Conservation (phyloP, 768 basidiomycete genomes). For the Boletus pseudopeckii region DNA sequence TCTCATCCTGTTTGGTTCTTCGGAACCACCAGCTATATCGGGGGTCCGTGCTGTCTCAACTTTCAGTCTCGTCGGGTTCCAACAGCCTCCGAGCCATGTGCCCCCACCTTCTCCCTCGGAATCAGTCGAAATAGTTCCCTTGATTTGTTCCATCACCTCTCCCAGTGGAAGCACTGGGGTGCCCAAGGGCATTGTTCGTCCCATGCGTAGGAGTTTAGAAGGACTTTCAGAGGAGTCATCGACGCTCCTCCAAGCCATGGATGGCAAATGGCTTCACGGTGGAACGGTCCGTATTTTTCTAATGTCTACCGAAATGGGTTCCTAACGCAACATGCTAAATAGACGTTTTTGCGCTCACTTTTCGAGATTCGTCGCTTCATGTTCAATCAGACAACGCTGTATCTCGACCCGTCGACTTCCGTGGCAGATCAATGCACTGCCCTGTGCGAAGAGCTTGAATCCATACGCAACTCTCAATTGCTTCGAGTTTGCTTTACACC, state of each 20-base stretch:
- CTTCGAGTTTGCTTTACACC: constrained; percentile 31
- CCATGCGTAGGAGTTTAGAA: constrained; percentile 22
- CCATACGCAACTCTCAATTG: constrained; percentile 15
- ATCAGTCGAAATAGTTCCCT: too few species aligned
- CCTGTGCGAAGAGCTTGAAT: too few species aligned
- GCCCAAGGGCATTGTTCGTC: constrained; percentile 33
- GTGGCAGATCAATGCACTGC: too few species aligned
- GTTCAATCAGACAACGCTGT: constrained; percentile 32
- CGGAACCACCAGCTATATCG: constrained; percentile 8
- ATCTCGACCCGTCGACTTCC: constrained; percentile 27
- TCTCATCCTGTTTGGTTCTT: constrained; percentile 22
- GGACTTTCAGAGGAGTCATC: constrained; percentile 29
- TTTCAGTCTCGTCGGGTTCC: constrained; percentile 6
- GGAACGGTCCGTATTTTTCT: constrained; percentile 23
- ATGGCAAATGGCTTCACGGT: constrained; percentile 33
- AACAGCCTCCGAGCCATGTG: constrained; percentile 5
- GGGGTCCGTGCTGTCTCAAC: constrained; percentile 21
- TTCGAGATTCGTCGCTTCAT: constrained; percentile 33
- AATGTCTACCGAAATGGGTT: too few species aligned
- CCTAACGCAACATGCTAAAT: not conserved
- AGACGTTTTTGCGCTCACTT: constrained; percentile 31
- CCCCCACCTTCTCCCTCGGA: too few species aligned
- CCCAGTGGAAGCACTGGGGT: constrained; percentile 32
- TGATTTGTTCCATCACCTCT: constrained; percentile 26
- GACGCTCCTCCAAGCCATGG: constrained; percentile 23